These are phyloP conservation scores for Stylosanthes scabra DNA, from an alignment of 331 rosid genomes.

Conservation along the genomic window DNA sequence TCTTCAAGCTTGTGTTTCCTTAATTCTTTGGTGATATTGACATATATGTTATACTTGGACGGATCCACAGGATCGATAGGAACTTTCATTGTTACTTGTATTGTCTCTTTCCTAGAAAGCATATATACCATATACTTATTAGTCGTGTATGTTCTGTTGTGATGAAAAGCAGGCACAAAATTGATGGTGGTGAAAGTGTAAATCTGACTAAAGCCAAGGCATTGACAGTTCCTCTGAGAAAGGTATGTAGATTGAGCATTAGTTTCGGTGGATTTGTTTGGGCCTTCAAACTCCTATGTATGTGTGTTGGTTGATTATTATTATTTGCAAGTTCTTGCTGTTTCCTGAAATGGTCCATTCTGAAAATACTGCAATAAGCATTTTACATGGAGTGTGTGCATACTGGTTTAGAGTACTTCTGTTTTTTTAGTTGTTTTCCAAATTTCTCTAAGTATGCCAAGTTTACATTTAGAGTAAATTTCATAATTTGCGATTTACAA, in stretches of 20 bases:
- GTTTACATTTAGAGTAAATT: neutral
- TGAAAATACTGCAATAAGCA: conserved; percentile 5
- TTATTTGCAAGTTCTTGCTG: conserved; percentile 1
- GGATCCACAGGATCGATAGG: neutral
- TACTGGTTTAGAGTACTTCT: conserved; percentile 13
- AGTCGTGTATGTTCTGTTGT: neutral
- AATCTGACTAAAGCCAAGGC: conserved; percentile 39
- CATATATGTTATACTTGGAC: conserved; percentile 9
- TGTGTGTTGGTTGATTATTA: neutral
- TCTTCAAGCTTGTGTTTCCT: conserved; percentile 13
- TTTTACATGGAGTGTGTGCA: conserved; percentile 8
- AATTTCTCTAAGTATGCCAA: conserved; percentile 9
- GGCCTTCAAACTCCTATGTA: conserved; percentile 20
- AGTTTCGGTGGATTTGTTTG: conserved; percentile 22
- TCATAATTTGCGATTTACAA: conserved; percentile 1
- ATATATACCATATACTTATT: neutral
- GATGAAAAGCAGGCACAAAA: conserved; percentile 35
- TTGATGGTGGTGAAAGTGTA: conserved; percentile 19
- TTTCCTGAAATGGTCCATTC: conserved; percentile 22
- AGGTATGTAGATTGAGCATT: conserved; percentile 40
- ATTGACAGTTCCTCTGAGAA: conserved; percentile 36
- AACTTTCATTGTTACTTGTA: neutral
- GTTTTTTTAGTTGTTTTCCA: neutral
- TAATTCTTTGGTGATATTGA: conserved; percentile 7
- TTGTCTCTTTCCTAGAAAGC: conserved; percentile 1